Evolutionary conservation across 2,329 filamentous ascomycete genomes (phyloP).

Genomic region (Scopulariopsis brevicaulis): DNA sequence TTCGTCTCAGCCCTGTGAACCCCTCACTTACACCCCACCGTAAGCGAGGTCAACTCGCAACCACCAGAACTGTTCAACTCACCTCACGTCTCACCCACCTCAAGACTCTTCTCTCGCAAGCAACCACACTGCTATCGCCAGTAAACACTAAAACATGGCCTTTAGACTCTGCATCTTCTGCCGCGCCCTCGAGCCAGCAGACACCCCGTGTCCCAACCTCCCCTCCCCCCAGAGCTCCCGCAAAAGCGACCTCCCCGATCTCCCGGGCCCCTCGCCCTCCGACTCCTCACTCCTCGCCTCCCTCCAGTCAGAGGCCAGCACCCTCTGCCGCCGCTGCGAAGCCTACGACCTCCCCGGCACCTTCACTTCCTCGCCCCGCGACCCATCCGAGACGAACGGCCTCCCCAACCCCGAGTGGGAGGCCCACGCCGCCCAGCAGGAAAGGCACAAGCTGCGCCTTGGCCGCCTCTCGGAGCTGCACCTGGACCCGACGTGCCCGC

Average conservation of each 20-base stretch:
- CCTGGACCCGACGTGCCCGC: not conserved
- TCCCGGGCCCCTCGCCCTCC: not conserved
- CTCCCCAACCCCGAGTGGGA: not conserved
- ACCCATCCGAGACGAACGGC: not conserved
- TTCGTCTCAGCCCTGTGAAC: too few relatives aligned
- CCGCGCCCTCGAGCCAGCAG: not conserved
- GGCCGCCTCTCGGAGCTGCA: not conserved
- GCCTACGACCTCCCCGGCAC: not conserved
- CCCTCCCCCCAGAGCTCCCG: not conserved
- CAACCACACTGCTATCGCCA: too few relatives aligned
- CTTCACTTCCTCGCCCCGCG: not conserved
- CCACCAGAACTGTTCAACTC: too few relatives aligned
- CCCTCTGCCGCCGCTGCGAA: not conserved
- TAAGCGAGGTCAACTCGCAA: too few relatives aligned
- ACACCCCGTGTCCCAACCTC: not conserved
- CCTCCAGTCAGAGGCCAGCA: not conserved
- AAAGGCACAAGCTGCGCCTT: not conserved
- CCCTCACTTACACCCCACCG: too few relatives aligned
- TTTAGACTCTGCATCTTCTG: slow-evolving; percentile 2
- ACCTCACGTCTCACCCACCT: too few relatives aligned
- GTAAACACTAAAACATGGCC: not conserved
- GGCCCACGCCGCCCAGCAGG: not conserved
- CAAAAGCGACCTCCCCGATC: not conserved
- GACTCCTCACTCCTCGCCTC: not conserved
- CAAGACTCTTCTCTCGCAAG: too few relatives aligned